Base-by-base conservation (phyloP, 805 yeast genomes). In the Ogataea naganishii region DNA sequence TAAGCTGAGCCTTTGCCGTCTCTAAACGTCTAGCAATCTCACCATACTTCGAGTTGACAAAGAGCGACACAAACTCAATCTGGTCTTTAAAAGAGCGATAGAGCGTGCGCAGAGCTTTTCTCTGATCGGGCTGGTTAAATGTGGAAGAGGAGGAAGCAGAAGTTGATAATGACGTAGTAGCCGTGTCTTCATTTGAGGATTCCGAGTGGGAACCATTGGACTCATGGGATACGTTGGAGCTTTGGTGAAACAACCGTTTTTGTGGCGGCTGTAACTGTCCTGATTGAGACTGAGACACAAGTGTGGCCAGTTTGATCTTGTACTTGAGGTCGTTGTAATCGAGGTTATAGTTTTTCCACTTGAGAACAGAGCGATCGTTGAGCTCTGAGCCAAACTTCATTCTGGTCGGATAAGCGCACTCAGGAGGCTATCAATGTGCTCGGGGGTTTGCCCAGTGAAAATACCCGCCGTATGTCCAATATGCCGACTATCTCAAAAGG, bases 371-470 rank as follows among this genome's bases (percentile, higher is more conserved):
- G 42, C 84, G 66, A 39, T 72, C 75, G 31, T 69, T 62, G 14
- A 88, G 65, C 46, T 80, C 86, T 24, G 72, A 64, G 30, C 96
- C 95, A 53, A 86, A 88, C 57, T 85, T 89, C 97, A 88, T 88
- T 4, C n/a, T 17, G 25, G 18, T 9, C 19, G 5, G 25, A 20
- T 12, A 11, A 13, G 18, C n/a, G n/a, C n/a, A n/a, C n/a, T n/a
- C n/a, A n/a, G n/a, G n/a, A n/a, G n/a, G n/a, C n/a, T n/a, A n/a
- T n/a, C n/a, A n/a, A n/a, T n/a, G n/a, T n/a, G n/a, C n/a, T n/a
- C n/a, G n/a, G n/a, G n/a, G n/a, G n/a, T n/a, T n/a, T n/a, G n/a
- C n/a, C n/a, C n/a, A n/a, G n/a, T n/a, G n/a, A n/a, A n/a, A n/a
- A n/a, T n/a, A n/a, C n/a, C n/a, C n/a, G n/a, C n/a, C n/a, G n/a